Evolutionary conservation across 345 rosid species (phyloP).

Genomic region (Rhodamnia argentea): DNA sequence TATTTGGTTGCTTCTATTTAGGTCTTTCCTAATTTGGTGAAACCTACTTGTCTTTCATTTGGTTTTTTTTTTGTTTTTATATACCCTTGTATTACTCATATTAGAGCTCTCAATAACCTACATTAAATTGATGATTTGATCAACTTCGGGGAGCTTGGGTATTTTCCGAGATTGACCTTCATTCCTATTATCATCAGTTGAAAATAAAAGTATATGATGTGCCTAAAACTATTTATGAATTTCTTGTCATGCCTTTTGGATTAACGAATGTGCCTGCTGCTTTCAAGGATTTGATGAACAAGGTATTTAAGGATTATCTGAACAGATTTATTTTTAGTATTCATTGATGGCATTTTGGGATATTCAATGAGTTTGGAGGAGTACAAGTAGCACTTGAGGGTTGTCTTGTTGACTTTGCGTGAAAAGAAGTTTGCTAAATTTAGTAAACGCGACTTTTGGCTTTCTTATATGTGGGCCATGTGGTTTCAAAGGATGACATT

Average conservation of each 20-base stretch:
- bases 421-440: not conserved
- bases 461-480: not conserved
- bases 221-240: not conserved
- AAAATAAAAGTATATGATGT: not conserved
- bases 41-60: too few species aligned
- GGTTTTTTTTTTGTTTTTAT: too few species aligned
- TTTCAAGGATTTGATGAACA: not conserved
- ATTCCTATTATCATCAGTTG: not conserved
- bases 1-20: too few species aligned
- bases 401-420: not conserved
- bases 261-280: fast-evolving
- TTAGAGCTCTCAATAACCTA: too few species aligned
- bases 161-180: not conserved
- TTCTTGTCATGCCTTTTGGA: not conserved
- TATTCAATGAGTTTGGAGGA: not conserved
- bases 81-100: too few species aligned
- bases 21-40: too few species aligned
- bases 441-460: not conserved
- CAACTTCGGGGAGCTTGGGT: not conserved
- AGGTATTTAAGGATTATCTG: not conserved
- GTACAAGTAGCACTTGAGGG: not conserved
- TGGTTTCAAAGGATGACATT: not conserved
- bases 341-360: not conserved
- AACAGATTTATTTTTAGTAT: not conserved
- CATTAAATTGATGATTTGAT: not conserved